Base-by-base conservation (phyloP, 1,284 basidiomycete species). In the Cryptococcus hybrid region DNA sequence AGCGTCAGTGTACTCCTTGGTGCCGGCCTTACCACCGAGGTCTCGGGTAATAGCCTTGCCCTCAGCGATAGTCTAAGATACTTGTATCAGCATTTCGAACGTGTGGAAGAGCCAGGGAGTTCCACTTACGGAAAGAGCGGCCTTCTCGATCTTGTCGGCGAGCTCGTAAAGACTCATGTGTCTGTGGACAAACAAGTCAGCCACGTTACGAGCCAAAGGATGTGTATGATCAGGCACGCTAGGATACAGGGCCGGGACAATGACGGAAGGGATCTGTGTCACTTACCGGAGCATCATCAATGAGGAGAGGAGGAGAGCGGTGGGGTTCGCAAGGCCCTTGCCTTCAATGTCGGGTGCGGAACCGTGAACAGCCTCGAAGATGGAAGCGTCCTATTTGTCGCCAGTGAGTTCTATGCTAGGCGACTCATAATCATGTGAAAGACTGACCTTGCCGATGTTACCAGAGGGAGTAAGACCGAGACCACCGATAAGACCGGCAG, bases 321-420 rank as follows among this genome's bases (percentile, higher is more conserved):
- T 98, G 46, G 96, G 96, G 84, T 99, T 99, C 73, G 96, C 96
- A 70, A 95, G 84, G 70, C 94, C 93, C 79, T 92, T 92, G 71
- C 92, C 94, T 84, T 77, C 79, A 66, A 81, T 82, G 70, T 83
- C 82, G 52, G 79, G 79, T 13, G 93, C 92, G 45, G 92, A 95
- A 62, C 96, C 96, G 82, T 99, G 96, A 36, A 99, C 96, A 61
- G 96, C 95, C 82, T 99, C 96, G 70, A 99, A 99, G 80, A 99
- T 99, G 61, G 93, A 97, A 46, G 96, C 96, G 79, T 98, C 94
- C 87, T 92, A 30, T 30, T 30, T 30, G 35, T 38, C n/a, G 1
- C n/a, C 11, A 18, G 34, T 37, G 13, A 13, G 15, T n/a, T n/a
- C 12, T 36, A 7, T 40, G 39, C 52, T 15, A 39, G 37, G 15